These are phyloP conservation scores for Elsinoe fawcettii DNA, from an alignment of 2,329 filamentous ascomycete genomes.

Conservation along the genomic window DNA sequence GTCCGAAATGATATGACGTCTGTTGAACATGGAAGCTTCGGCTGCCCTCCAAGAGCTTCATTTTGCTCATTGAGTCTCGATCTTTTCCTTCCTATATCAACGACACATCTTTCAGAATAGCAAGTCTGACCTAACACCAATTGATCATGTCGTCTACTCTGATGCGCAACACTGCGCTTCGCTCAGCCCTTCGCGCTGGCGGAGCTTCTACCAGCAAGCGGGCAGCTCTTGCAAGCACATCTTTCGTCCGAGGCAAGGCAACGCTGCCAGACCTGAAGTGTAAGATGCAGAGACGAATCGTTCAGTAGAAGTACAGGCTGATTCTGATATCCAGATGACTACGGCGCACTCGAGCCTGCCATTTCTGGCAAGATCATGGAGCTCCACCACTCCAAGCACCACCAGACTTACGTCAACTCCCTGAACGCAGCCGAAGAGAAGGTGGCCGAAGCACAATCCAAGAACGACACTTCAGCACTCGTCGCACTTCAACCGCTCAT, in stretches of 20 bases:
- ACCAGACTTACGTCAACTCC: constrained; percentile 86
- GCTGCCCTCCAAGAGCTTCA: constrained; percentile 2
- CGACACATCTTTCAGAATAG: not conserved
- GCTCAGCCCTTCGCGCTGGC: constrained; percentile 62
- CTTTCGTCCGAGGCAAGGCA: constrained; percentile 78
- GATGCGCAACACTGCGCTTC: constrained; percentile 62
- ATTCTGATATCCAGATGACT: constrained; percentile 62
- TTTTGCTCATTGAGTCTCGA: not conserved
- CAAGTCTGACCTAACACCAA: constrained; percentile 15
- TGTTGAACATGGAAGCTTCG: constrained; percentile 13
- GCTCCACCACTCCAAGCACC: constrained; percentile 89
- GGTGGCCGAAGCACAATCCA: constrained; percentile 50
- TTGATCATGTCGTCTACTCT: constrained; percentile 65
- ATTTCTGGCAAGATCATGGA: constrained; percentile 93
- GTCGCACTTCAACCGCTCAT: constrained; percentile 52
- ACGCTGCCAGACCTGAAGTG: constrained; percentile 84
- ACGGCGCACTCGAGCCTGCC: constrained; percentile 79
- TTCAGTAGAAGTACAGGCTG: not conserved
- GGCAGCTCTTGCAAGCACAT: constrained; percentile 61
- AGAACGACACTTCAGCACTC: constrained; percentile 47
- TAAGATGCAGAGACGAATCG: constrained; percentile 35
- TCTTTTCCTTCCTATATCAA: not conserved
- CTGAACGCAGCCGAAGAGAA: constrained; percentile 75
- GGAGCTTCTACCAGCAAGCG: constrained; percentile 53
- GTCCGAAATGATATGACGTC: constrained; percentile 14